These are phyloP conservation scores for Sistotremastrum niveocremeum DNA, from an alignment of 768 basidiomycete species.

Conservation along the genomic window DNA sequence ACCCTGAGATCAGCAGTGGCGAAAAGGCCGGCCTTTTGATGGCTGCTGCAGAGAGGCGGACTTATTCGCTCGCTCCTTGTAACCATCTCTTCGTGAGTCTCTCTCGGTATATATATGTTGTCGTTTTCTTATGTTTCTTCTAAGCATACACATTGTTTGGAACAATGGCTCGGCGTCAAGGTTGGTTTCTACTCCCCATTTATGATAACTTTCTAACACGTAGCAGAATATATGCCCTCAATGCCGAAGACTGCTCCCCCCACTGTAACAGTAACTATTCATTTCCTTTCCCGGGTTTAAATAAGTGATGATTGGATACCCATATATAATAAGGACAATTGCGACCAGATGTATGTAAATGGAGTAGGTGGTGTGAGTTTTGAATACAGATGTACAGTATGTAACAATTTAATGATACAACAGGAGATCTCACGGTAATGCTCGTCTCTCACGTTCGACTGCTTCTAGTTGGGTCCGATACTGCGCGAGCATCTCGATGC, in stretches of 20 bases:
- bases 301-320: too few species aligned
- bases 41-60: slow-evolving; percentile 37
- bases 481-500: slow-evolving; percentile 69
- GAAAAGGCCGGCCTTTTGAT: slow-evolving; percentile 23
- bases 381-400: too few species aligned
- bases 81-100: slow-evolving; percentile 72
- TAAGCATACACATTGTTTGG: slow-evolving; percentile 79
- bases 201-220: slow-evolving; percentile 1
- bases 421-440: too few species aligned
- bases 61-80: slow-evolving; percentile 80
- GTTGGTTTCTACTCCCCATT: slow-evolving; percentile 16
- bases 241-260: slow-evolving; percentile 73
- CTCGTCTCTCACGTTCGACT: too few species aligned
- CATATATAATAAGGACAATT: too few species aligned
- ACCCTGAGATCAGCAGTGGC: slow-evolving; percentile 23
- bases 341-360: too few species aligned
- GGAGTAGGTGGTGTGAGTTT: too few species aligned
- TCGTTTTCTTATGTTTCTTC: background rate
- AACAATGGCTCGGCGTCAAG: slow-evolving; percentile 73
- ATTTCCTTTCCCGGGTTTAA: background rate
- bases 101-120: background rate
- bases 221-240: slow-evolving; percentile 81
- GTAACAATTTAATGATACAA: too few species aligned
- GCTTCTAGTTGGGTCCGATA: slow-evolving; percentile 9
- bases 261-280: slow-evolving; percentile 33